Base-by-base conservation (phyloP, 1,139 yeast species). In the Barnettozyma hawaiiensis region DNA sequence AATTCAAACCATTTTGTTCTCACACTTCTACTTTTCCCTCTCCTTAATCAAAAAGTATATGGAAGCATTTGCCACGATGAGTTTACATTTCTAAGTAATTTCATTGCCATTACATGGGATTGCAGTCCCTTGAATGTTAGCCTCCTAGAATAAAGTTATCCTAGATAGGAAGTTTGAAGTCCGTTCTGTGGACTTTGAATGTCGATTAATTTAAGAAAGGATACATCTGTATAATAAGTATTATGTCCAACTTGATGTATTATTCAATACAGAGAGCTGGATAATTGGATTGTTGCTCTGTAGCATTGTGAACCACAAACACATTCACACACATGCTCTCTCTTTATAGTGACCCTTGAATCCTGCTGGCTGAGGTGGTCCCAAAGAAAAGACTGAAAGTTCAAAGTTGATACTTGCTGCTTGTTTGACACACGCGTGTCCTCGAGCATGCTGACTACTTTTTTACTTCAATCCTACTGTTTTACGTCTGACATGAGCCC, bases 61-160 rank as follows among this genome's bases (percentile, higher is more conserved):
- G 59, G 60, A 54, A 53, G 47, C 57, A 55, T 52, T 54, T 56
- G 60, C 60, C 60, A 56, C 60, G 60, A 49, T 56, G 60, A 52
- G 41, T 40, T 50, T 46, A 54, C 52, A 51, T 49, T 47, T 38
- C 49, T 47, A 56, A 52, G 59, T 54, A 51, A 47, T 40, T 48
- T 51, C 59, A 56, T 56, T 56, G 60, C 60, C 60, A 56, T 56
- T 54, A 42, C 47, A 52, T 35, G 58, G 53, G 58, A 46, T 46
- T 44, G 52, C 48, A 47, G 41, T 51, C 57, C 53, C 54, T 32
- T 35, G 47, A 54, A 55, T 54, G 58, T 43, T 45, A 52, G 58
- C 47, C 35, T 55, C 59, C 58, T 46, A 56, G 58, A 56, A 27
- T 12, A 44, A 54, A 35, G 43, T 34, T 39, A 38, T 49, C 58